A percentile compares a stretch with the other conserved stretches of the same genome.
Evolutionary conservation across 1,139 yeast species (phyloP).

Genomic region (Pneumocystis sp.): DNA sequence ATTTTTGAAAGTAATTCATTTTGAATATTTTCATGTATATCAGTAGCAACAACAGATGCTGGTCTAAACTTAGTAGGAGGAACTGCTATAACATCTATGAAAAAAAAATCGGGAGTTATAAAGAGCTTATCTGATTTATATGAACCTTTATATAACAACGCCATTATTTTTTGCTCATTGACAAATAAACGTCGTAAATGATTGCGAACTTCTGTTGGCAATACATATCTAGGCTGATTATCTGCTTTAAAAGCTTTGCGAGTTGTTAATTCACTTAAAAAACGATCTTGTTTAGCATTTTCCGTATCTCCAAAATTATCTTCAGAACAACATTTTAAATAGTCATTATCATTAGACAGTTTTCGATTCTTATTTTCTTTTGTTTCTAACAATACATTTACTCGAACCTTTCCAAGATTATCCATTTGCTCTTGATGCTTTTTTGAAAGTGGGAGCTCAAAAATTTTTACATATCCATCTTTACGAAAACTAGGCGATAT

Average conservation of each 20-base stretch:
- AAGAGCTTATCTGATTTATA: slow-evolving; percentile 22
- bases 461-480: slow-evolving; percentile 86
- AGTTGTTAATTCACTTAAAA: slow-evolving; percentile 23
- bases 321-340: neutral
- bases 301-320: slow-evolving; percentile 18
- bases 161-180: slow-evolving; percentile 49
- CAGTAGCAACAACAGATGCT: slow-evolving; percentile 95
- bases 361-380: neutral
- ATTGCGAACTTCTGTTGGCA: slow-evolving; percentile 75
- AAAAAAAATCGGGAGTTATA: slow-evolving; percentile 75
- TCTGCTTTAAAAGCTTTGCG: slow-evolving; percentile 32
- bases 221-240: slow-evolving; percentile 47
- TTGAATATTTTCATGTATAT: slow-evolving; percentile 85
- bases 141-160: slow-evolving; percentile 23
- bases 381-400: slow-evolving; percentile 8
- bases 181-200: slow-evolving; percentile 60
- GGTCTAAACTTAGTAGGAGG: slow-evolving; percentile 95
- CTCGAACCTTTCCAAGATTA: slow-evolving; percentile 11
- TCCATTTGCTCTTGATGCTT: slow-evolving; percentile 39
- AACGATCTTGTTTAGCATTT: slow-evolving; percentile 15
- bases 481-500: slow-evolving; percentile 85
- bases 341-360: neutral
- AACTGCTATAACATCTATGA: slow-evolving; percentile 71
- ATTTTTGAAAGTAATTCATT: slow-evolving; percentile 74
- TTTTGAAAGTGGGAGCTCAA: slow-evolving; percentile 70